Evolutionary conservation across 352 stramenopile species (phyloP).

Genomic region (Phytophthora fragariaefolia): DNA sequence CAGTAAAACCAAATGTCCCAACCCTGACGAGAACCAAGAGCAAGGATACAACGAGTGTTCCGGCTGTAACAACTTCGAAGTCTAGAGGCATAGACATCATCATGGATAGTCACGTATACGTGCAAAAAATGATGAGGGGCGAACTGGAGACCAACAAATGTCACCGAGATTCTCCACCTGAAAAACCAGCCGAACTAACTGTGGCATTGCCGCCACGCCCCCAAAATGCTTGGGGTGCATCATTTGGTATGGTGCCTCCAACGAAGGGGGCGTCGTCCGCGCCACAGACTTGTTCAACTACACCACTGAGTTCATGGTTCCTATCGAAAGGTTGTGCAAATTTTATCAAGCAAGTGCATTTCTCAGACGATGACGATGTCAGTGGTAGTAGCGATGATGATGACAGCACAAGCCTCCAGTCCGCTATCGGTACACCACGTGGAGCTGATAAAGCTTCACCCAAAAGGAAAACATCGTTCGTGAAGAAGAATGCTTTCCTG

Average conservation of each 20-base stretch:
- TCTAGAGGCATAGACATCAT: conserved; percentile 21
- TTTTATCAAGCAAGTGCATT: conserved; percentile 64
- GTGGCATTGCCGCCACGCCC: conserved; percentile 8
- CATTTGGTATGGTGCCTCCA: conserved; percentile 45
- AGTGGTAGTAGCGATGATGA: conserved; percentile 16
- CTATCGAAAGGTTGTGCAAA: conserved; percentile 67
- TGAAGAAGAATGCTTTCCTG: conserved; percentile 55
- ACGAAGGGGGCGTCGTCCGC: not conserved
- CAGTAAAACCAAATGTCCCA: not conserved
- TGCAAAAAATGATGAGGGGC: conserved; percentile 36
- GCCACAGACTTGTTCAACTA: conserved; percentile 30
- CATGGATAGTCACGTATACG: conserved; percentile 41
- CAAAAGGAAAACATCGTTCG: conserved; percentile 19
- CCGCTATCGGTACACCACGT: not conserved
- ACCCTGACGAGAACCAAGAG: not conserved
- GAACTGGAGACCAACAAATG: conserved; percentile 6
- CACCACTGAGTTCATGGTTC: conserved; percentile 72
- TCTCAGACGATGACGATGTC: conserved; percentile 33
- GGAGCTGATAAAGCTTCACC: conserved; percentile 17
- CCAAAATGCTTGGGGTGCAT: conserved; percentile 53
- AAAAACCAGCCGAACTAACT: not conserved
- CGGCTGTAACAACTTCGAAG: conserved; percentile 1
- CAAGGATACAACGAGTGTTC: not conserved
- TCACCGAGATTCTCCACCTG: not conserved
- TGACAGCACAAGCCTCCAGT: not conserved